These are phyloP conservation scores for Neocucurbitaria cava DNA, from an alignment of 2,329 filamentous ascomycete genomes.

Conservation along the genomic window DNA sequence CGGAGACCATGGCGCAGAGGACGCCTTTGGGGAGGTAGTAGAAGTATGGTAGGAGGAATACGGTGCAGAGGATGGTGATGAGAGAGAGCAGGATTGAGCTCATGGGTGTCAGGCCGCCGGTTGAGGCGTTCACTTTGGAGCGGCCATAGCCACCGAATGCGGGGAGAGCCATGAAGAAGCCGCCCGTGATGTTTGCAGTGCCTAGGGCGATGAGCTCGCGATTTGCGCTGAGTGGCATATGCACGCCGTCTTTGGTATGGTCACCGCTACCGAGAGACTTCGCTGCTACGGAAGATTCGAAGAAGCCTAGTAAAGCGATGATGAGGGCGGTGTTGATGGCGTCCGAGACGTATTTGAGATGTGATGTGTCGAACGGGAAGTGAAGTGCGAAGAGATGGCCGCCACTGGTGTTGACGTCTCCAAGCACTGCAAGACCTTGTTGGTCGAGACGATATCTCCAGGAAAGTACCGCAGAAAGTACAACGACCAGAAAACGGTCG, in stretches of 20 bases:
- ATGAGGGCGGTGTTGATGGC: conserved; percentile 91
- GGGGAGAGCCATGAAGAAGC: conserved; percentile 90
- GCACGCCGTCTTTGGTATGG: conserved; percentile 67
- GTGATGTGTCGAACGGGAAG: conserved; percentile 79
- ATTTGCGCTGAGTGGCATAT: conserved; percentile 86
- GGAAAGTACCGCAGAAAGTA: conserved; percentile 80
- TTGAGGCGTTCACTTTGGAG: conserved; percentile 93
- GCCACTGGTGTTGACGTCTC: conserved; percentile 78
- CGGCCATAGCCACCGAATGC: conserved; percentile 95
- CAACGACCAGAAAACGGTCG: conserved; percentile 88
- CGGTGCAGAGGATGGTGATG: conserved; percentile 80
- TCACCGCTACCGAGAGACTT: conserved; percentile 74
- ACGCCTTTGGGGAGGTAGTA: conserved; percentile 98
- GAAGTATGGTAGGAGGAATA: conserved; percentile 87
- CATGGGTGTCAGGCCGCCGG: conserved; percentile 92
- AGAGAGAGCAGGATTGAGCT: conserved; percentile 85
- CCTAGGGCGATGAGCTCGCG: conserved; percentile 92
- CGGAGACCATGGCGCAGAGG: conserved; percentile 90
- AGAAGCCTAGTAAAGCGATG: conserved; percentile 95
- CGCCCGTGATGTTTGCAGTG: conserved; percentile 86
- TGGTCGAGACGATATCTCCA: conserved; percentile 80
- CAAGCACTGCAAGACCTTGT: conserved; percentile 82
- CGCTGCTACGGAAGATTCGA: conserved; percentile 94
- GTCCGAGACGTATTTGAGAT: conserved; percentile 83
- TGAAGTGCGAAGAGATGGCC: conserved; percentile 77